Evolutionary conservation across 192 early-diverging fungal genomes (phyloP).

Genomic region (Coemansia sp.): DNA sequence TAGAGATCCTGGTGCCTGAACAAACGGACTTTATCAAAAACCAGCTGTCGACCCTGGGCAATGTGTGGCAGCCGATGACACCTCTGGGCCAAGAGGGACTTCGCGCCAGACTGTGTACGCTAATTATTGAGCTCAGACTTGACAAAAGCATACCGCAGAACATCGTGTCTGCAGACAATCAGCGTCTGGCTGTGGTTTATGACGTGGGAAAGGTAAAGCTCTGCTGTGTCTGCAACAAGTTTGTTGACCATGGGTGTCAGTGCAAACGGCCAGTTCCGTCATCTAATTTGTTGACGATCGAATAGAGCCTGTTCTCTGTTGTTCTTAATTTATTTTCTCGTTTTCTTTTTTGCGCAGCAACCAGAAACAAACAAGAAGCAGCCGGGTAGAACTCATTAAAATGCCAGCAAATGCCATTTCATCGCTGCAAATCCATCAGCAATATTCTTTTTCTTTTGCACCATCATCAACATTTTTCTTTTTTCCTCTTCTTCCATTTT

Average conservation of each 20-base stretch:
- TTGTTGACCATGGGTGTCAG: not conserved
- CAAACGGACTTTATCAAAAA: not conserved
- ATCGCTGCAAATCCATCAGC: not conserved
- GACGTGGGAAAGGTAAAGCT: not conserved
- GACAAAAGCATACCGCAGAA: not conserved
- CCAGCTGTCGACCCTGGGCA: not conserved
- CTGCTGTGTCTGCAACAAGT: slow-evolving; percentile 1
- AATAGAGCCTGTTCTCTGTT: not conserved
- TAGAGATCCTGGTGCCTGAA: not conserved
- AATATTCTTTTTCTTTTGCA: not conserved
- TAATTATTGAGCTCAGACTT: not conserved
- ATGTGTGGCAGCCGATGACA: not conserved
- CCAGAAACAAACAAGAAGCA: too few relatives aligned
- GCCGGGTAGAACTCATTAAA: too few relatives aligned
- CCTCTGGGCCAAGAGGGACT: not conserved
- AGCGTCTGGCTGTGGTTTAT: not conserved
- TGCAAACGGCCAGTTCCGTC: not conserved
- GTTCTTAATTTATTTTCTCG: not conserved
- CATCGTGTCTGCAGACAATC: not conserved
- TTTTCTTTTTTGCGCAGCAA: too few relatives aligned
- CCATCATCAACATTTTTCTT: not conserved
- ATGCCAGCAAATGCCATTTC: not conserved
- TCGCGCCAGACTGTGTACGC: not conserved
- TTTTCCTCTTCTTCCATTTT: not conserved
- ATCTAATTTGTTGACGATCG: not conserved